Evolutionary conservation across 768 basidiomycete species (phyloP), one percentile per base, ranked within the genome.

Genomic region (Termitomyces sp.): DNA sequence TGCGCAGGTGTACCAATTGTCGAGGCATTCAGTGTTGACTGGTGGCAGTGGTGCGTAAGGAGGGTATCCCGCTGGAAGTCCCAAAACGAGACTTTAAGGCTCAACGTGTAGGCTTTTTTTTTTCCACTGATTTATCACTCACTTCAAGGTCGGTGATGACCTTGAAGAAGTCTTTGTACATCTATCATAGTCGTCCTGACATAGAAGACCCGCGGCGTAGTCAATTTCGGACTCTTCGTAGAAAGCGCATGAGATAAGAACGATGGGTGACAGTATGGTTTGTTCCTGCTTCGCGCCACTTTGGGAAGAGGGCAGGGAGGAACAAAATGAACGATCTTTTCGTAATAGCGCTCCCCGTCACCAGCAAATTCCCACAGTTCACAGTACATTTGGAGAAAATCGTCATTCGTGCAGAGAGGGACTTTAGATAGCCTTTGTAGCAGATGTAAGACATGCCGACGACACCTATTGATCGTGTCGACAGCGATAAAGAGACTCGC

Each of bases 311-410:
- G 14, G 89, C 82, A 1, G 96, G 94, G 8, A 99, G 82, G 74
- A 98, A 98, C n/a, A 3, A 94, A 92, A 67, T 98, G 94, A 2
- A 96, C 89, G n/a, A 96, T 90, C 73, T 98, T 98, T 69, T 98
- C 97, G 67, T 92, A 89, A 71, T 89, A 94, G 5, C 95, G 84
- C 69, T 97, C 94, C 23, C 97, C 97, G 59, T 98, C 97, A 35
- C 91, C 94, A 23, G 94, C 83, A 66, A 98, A 98, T 64, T 97
- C 91, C 92, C 93, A 98, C 53, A 97, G 83, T 67, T 98, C 97
- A 47, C 87, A 84, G 68, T 93, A 96, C 16, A 99, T 89, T 76
- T 98, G 95, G 47, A 99, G 69, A 97, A 96, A 55, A 98, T 88
- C 19, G 91, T 97, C 35, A 89, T 81, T 65, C 89, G 93, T 42